phyloP scores from a whole-genome alignment of 129 eudicot genomes.

The Chrysanthemum seticuspe region DNA sequence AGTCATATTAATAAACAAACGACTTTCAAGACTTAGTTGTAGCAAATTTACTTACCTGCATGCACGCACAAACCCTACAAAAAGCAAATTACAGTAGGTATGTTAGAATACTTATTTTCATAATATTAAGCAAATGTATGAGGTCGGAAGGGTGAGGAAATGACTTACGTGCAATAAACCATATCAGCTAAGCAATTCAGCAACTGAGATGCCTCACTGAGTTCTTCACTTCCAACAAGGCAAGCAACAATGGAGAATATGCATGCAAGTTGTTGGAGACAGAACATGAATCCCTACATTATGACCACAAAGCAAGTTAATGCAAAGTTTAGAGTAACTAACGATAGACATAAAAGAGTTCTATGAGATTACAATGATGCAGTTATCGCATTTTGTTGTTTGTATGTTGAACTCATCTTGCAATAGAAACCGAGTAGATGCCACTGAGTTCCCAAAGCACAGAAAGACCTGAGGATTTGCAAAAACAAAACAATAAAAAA shows the following conservation, averaged over 20 bases:
- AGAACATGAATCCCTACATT: slow-evolving; percentile 92
- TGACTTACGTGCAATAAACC: slow-evolving; percentile 93
- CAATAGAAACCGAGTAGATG: slow-evolving; percentile 91
- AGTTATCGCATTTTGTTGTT: slow-evolving; percentile 93
- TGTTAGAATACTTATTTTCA: slow-evolving; percentile 28
- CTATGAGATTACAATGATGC: slow-evolving; percentile 79
- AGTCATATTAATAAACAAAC: background rate
- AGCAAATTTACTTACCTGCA: slow-evolving; percentile 66
- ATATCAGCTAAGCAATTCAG: slow-evolving; percentile 75
- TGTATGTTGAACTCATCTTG: slow-evolving; percentile 99
- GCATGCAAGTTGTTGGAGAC: slow-evolving; percentile 96
- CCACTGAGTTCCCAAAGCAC: slow-evolving; percentile 96
- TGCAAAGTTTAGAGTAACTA: background rate
- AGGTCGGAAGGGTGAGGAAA: background rate
- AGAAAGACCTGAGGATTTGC: slow-evolving; percentile 59
- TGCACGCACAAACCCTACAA: slow-evolving; percentile 96
- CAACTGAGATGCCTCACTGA: slow-evolving; percentile 84
- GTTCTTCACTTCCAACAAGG: slow-evolving; percentile 85
- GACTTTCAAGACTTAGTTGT: background rate
- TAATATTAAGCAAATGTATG: background rate
- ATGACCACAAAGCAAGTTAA: slow-evolving; percentile 16
- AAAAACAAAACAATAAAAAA: slow-evolving; percentile 3
- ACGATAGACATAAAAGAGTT: slow-evolving; percentile 7
- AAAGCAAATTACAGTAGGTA: slow-evolving; percentile 18
- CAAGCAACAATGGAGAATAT: slow-evolving; percentile 86